Evolutionary conservation across 208 protist genomes (phyloP).

Genomic region (Trichomonas tenax): DNA sequence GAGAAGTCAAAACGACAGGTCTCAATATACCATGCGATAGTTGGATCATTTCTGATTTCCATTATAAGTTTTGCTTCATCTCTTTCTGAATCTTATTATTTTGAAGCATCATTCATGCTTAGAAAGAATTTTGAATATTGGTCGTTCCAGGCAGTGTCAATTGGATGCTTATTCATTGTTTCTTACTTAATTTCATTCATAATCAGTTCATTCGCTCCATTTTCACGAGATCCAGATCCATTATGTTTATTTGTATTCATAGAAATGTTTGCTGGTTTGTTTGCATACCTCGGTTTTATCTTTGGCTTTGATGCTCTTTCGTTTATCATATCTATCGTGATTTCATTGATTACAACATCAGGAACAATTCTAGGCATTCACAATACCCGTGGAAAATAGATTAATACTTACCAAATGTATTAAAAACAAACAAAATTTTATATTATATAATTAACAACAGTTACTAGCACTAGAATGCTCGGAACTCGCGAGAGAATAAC

Average conservation of each 20-base stretch:
- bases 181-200: background rate
- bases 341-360: background rate
- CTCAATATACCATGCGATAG: background rate
- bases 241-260: background rate
- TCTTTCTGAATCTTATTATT: background rate
- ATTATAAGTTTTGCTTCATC: background rate
- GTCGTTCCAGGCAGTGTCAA: background rate
- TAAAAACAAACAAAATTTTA: no score
- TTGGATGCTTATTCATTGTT: background rate
- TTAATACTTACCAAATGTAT: no score
- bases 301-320: background rate
- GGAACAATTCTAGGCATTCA: background rate
- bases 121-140: background rate
- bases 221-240: background rate
- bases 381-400: background rate
- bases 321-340: background rate
- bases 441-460: background rate
- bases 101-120: background rate
- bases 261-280: background rate
- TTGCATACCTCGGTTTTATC: background rate
- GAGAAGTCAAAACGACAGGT: background rate
- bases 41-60: background rate
- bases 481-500: background rate
- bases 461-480: background rate
- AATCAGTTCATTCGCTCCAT: background rate